Base-by-base conservation (phyloP, 2,329 filamentous ascomycete species). In the Fusarium fujikuroi region DNA sequence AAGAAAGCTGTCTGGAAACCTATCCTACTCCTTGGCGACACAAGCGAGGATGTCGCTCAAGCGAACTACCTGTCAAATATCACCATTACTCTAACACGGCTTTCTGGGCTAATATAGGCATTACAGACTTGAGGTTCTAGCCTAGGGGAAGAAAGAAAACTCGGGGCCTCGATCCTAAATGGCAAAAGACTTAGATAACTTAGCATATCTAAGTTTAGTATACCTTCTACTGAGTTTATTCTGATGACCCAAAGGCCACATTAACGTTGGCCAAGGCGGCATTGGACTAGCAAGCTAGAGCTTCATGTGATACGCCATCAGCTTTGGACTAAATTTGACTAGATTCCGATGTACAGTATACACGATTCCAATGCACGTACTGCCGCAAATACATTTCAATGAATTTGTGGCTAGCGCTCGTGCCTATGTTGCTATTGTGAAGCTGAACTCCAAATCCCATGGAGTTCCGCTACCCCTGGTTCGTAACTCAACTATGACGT, bases 401-500 rank as follows among this genome's bases (percentile, higher is more conserved):
- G 11, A 37, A 39, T n/a, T 21, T 53, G 23, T 37, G 18, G 50
- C 21, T 18, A 18, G 50, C 23, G n/a, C 19, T 53, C 10, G 23
- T 39, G 7, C 7, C 19, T 42, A 14, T 42, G 30, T 10, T 52
- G 47, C 30, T 34, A 28, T 39, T 19, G 25, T 11, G 23, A 37
- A 63, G 32, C 18, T 63, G 21, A 49, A 21, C 36, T 36, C 44
- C 23, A 61, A 37, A 23, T 28, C 23, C 15, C 34, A 39, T n/a
- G 19, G 34, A 53, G 50, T 19, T 39, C 50, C 3, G 23, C 10
- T 39, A 32, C 16, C 56, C 39, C 30, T 34, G 10, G 28, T 39
- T 62, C 37, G 32, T 18, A 37, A 28, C 42, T 39, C 23, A 37
- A 63, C 44, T 59, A 71, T 68, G 62, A 68, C 58, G 58, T 73